A percentile compares a stretch with the other conserved stretches of the same genome.
These are phyloP conservation scores for Coemansia sp. DNA, from an alignment of 192 early-diverging fungal species.

Conservation along the genomic window DNA sequence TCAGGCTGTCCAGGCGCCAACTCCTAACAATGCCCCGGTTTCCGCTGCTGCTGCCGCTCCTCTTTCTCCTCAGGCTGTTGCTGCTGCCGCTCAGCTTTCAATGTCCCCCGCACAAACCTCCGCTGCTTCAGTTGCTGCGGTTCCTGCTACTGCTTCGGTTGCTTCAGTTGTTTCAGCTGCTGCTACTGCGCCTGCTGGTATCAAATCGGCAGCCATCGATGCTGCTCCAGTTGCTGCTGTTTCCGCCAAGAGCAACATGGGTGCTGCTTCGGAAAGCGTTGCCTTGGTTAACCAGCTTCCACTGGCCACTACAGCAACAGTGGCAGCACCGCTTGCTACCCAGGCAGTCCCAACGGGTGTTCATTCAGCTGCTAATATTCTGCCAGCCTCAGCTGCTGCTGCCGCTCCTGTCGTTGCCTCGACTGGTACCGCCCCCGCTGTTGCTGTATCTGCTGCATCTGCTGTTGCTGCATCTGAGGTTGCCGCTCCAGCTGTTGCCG, in stretches of 20 bases:
- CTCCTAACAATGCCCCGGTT: not conserved
- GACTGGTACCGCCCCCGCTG: not conserved
- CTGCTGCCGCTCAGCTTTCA: not conserved
- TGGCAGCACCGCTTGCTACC: not conserved
- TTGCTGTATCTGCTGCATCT: not conserved
- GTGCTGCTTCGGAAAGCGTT: conserved; percentile 1
- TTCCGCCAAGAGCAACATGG: not conserved
- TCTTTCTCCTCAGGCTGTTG: not conserved
- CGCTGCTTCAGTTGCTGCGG: not conserved
- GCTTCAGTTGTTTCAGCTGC: not conserved
- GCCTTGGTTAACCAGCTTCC: not conserved
- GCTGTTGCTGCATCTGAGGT: not conserved
- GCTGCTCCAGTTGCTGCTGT: not conserved
- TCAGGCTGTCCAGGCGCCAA: not conserved
- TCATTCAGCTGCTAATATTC: too few relatives aligned
- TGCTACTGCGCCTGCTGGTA: not conserved
- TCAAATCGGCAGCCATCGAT: not conserved
- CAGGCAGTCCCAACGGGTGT: too few relatives aligned
- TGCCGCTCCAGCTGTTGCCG: not conserved
- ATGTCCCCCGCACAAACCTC: not conserved
- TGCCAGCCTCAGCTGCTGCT: not conserved
- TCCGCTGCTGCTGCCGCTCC: not conserved
- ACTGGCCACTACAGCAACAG: not conserved
- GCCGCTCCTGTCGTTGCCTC: not conserved
- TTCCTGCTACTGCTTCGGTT: not conserved